A percentile compares a stretch with the other conserved stretches of the same genome.
These are phyloP conservation scores for Penicillium atrosanguineum DNA, from an alignment of 495 filamentous ascomycete species.

Conservation along the genomic window DNA sequence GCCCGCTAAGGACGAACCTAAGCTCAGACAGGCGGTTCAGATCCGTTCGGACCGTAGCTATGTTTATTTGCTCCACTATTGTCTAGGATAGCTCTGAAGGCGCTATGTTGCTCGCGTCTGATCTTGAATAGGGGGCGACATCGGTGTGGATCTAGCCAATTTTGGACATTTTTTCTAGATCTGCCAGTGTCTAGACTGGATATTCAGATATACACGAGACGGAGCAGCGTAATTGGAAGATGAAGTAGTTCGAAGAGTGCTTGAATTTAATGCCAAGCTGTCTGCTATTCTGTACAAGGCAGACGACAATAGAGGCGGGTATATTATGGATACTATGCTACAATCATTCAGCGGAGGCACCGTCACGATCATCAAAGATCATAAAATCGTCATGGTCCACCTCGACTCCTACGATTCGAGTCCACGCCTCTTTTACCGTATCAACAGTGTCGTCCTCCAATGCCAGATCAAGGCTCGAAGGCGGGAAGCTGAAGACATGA, in stretches of 20 bases:
- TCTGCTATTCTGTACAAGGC: background rate
- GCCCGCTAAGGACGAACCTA: background rate
- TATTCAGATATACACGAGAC: too few relatives aligned
- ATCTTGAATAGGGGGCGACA: background rate
- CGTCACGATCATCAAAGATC: conserved; percentile 49
- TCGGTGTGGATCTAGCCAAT: background rate
- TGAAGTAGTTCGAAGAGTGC: background rate
- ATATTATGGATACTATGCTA: conserved; percentile 11
- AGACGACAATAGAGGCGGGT: background rate
- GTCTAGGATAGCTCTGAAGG: background rate
- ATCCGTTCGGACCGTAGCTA: background rate
- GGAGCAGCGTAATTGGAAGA: too few relatives aligned
- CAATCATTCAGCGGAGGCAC: conserved; percentile 31
- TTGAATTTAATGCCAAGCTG: background rate
- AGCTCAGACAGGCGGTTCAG: background rate
- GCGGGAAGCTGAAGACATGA: conserved; percentile 45
- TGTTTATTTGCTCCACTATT: background rate
- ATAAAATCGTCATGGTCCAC: conserved; percentile 58
- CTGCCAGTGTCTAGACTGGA: too few relatives aligned
- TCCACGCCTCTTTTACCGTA: conserved; percentile 62
- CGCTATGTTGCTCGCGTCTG: background rate
- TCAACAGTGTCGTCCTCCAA: conserved; percentile 67
- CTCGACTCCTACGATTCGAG: conserved; percentile 53
- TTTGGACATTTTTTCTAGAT: too few relatives aligned
- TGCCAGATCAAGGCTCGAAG: conserved; percentile 57